Percentiles rank a stretch among this genome's conserved stretches.
These are phyloP conservation scores for Limnomonas spitsbergensis DNA, from an alignment of 139 green algal species.

Conservation along the genomic window DNA sequence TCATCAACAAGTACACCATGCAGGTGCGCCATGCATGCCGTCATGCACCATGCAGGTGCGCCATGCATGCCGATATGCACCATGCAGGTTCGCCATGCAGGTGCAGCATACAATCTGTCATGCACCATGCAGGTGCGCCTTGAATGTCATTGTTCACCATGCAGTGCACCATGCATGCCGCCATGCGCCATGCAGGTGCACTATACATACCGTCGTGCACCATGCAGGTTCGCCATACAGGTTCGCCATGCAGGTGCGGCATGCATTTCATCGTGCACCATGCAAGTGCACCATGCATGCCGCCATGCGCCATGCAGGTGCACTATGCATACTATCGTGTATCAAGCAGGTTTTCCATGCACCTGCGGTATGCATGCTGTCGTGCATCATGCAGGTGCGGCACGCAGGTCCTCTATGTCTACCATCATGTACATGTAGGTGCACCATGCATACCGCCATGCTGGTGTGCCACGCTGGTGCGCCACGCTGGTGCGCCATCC, in stretches of 20 bases:
- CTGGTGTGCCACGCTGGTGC: not conserved
- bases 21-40: conserved; percentile 10
- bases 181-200: not conserved
- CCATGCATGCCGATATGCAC: not conserved
- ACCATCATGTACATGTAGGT: not conserved
- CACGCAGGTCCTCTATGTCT: too few relatives aligned
- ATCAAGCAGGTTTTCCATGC: not conserved
- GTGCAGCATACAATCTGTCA: not conserved
- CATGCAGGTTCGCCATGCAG: not conserved
- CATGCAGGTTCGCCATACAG: not conserved
- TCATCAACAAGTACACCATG: conserved; percentile 39
- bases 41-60: not conserved
- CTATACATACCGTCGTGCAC: not conserved
- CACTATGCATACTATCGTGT: not conserved
- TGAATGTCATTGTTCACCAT: conserved; percentile 19
- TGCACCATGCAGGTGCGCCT: not conserved
- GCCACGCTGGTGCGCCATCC: not conserved
- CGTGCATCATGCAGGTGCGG: not conserved
- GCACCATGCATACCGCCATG: not conserved
- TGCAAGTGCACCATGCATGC: not conserved
- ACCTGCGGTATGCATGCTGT: not conserved
- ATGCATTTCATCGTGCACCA: not conserved
- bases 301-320: not conserved
- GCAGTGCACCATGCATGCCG: conserved; percentile 9
- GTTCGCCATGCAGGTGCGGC: not conserved